Base-by-base conservation (phyloP, 2,329 filamentous ascomycete species). In the Clarireedia hainanense region DNA sequence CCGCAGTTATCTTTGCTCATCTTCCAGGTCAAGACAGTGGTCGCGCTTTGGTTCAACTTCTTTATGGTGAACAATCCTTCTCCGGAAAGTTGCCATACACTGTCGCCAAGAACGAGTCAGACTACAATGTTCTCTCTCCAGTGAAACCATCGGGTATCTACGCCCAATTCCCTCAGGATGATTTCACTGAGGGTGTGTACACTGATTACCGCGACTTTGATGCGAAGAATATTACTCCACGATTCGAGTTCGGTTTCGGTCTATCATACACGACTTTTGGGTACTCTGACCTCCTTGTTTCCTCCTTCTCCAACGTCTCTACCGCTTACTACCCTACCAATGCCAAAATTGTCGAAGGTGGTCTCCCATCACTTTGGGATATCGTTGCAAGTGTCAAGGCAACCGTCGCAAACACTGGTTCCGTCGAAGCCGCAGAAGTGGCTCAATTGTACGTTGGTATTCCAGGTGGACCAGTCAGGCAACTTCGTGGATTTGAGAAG, bases 401-500 rank as follows among this genome's bases (percentile, higher is more conserved):
- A 14, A 73, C 69, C 2, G 70, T 84, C 14, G 75, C 69, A 9
- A 84, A 85, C 63, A 78, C 75, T 0, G 81, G 81, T 4, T 63
- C 61, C 10, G 56, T 68, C 2, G 26, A 58, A 2, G 66, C 60
- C 3, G 63, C 64, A 49, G 65, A 66, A 45, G 62, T 69, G 4
- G 65, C 66, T 6, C 67, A 70, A 54, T 52, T 68, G 10, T 68
- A 69, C 51, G 55, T 64, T 17, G 46, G 53, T 12, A 57, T 64
- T 30, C 60, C 61, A n/a, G 70, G 62, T 5, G 73, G 74, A 3
- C 85, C 86, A 0, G 73, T 78, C 0, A 74, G 76, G 50, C 81
- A 86, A 65, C 72, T 87, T 15, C 76, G 84, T 1, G 83, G 84
- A 7, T 86, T 86, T 58, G 75, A 77, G 26, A 85, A 84, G 66